Conservation (phyloP, 2,329 filamentous ascomycete genomes). For the Biscogniauxia mediterranea region DNA sequence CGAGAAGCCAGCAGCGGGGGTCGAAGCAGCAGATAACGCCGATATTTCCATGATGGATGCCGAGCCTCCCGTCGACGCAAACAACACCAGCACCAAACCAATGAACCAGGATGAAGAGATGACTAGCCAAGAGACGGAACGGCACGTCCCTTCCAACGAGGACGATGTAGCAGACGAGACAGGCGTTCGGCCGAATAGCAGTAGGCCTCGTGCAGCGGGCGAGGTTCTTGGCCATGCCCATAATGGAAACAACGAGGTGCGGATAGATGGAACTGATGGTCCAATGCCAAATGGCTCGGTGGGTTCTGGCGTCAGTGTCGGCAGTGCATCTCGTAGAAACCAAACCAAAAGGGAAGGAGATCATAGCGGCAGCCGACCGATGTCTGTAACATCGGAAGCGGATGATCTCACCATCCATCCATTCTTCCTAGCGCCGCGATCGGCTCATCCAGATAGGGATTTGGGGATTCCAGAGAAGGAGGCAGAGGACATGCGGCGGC, state of each 20-base stretch:
- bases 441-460: constrained; percentile 65
- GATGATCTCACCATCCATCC: constrained; percentile 64
- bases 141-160: constrained; percentile 2
- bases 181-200: constrained; percentile 4
- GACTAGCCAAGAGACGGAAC: constrained; percentile 4
- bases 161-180: constrained; percentile 1
- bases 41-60: constrained; percentile 33
- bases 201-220: constrained; percentile 2
- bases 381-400: constrained; percentile 40
- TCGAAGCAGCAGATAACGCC: constrained; percentile 10
- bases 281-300: constrained; percentile 15
- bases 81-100: constrained; percentile 18
- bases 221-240: constrained; percentile 3
- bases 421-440: constrained; percentile 65
- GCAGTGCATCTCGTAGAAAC: constrained; percentile 6
- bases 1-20: constrained; percentile 11
- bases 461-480: constrained; percentile 69
- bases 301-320: constrained; percentile 8
- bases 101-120: constrained; percentile 20
- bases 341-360: constrained; percentile 15
- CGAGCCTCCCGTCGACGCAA: constrained; percentile 14
- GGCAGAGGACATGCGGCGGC: constrained; percentile 73
- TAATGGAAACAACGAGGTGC: constrained; percentile 8
- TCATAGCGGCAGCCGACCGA: constrained; percentile 22
- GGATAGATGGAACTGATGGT: constrained; percentile 6